These are phyloP conservation scores for Podaxis sp. DNA, from an alignment of 768 basidiomycete genomes.

Conservation along the genomic window DNA sequence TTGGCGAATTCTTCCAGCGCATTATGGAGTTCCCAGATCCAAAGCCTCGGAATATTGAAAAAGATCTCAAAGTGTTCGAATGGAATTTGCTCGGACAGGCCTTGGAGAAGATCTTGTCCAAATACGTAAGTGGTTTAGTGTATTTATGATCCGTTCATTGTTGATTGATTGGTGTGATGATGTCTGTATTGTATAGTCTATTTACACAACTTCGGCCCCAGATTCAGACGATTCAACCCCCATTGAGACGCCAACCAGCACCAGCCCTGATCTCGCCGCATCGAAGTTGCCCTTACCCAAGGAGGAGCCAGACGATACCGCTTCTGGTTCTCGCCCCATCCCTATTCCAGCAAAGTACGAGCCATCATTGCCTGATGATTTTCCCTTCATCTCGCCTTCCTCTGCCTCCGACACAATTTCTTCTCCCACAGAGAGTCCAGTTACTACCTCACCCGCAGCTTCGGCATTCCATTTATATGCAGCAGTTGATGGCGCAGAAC, in stretches of 20 bases:
- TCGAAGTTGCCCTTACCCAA: slow-evolving; percentile 22
- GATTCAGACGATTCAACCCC: slow-evolving; percentile 28
- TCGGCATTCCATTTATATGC: slow-evolving; percentile 20
- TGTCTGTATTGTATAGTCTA: slow-evolving; percentile 29
- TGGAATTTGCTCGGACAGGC: slow-evolving; percentile 71
- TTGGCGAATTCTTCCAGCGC: slow-evolving; percentile 85
- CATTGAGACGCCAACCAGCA: slow-evolving; percentile 21
- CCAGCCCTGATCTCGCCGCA: slow-evolving; percentile 24
- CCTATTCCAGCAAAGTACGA: slow-evolving; percentile 24
- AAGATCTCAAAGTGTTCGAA: slow-evolving; percentile 87
- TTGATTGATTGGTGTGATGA: slow-evolving; percentile 3
- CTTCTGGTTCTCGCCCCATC: neutral
- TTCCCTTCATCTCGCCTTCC: slow-evolving; percentile 20
- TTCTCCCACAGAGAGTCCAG: slow-evolving; percentile 30
- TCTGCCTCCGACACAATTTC: slow-evolving; percentile 24
- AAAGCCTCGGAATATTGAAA: slow-evolving; percentile 95
- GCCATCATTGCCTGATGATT: slow-evolving; percentile 18
- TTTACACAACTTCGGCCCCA: slow-evolving; percentile 37
- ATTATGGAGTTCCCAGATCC: slow-evolving; percentile 97
- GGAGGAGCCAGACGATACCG: neutral
- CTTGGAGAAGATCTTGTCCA: slow-evolving; percentile 73
- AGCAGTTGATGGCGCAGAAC: slow-evolving; percentile 7
- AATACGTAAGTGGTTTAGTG: slow-evolving; percentile 60
- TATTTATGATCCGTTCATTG: neutral
- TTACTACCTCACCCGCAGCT: slow-evolving; percentile 19